Evolutionary conservation across 192 early-diverging fungal genomes (phyloP).

Genomic region (Diversispora eburnea): DNA sequence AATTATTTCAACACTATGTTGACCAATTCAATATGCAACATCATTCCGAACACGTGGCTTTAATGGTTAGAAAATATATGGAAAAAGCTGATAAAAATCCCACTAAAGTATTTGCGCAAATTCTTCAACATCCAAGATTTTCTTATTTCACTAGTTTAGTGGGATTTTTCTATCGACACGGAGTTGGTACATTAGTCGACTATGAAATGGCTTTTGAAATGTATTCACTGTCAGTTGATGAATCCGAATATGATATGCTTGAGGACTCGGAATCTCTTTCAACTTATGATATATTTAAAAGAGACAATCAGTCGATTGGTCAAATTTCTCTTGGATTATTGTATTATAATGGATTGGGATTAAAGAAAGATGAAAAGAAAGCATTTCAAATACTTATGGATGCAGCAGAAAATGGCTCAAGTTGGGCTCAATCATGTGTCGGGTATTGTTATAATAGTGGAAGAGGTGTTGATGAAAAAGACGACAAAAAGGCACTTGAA

Average conservation of each 20-base stretch:
- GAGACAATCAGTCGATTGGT: neutral
- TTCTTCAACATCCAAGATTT: neutral
- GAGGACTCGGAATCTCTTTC: neutral
- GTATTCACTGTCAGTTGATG: neutral
- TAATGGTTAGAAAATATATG: neutral
- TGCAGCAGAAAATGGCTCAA: conserved; percentile 52
- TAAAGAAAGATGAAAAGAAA: neutral
- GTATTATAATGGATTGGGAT: neutral
- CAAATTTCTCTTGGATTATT: neutral
- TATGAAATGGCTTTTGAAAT: neutral
- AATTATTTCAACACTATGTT: neutral
- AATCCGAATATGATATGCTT: neutral
- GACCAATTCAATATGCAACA: neutral
- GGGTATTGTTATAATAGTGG: conserved; percentile 60
- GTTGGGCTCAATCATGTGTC: conserved; percentile 50
- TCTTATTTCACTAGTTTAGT: neutral
- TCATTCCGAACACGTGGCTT: neutral
- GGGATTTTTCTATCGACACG: neutral
- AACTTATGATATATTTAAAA: neutral
- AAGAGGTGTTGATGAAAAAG: conserved; percentile 46
- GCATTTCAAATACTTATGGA: conserved; percentile 6
- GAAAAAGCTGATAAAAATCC: neutral
- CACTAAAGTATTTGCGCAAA: neutral
- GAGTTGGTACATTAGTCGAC: neutral
- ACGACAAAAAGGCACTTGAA: conserved; percentile 47